Percentiles rank a stretch among this genome's conserved stretches.
Conservation (phyloP, 129 eudicot species). For the Pseudognaphalium luteoalbum region DNA sequence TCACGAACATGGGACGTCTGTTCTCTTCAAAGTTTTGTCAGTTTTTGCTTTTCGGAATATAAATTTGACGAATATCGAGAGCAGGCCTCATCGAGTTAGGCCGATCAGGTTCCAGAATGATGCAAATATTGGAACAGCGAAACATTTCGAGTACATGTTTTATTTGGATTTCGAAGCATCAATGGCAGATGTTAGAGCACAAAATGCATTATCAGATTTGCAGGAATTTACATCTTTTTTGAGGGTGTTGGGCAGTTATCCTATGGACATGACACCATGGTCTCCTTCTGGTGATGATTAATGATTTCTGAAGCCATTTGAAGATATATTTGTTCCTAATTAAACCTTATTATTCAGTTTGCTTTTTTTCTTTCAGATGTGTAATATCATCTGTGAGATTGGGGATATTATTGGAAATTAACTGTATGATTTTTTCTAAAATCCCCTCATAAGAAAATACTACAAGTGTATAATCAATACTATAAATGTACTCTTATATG, state of each 20-base stretch:
- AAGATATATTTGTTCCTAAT: too few relatives aligned
- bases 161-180: conserved; percentile 13
- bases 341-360: too few relatives aligned
- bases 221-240: conserved; percentile 5
- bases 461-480: too few relatives aligned
- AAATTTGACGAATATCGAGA: conserved; percentile 16
- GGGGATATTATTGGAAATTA: too few relatives aligned
- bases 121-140: conserved; percentile 1
- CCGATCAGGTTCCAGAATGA: background rate
- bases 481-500: background rate
- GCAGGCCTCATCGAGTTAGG: conserved; percentile 21
- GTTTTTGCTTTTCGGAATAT: conserved; percentile 23
- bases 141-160: conserved; percentile 18
- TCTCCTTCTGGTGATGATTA: background rate
- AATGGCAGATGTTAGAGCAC: conserved; percentile 4
- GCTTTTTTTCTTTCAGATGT: too few relatives aligned
- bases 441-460: too few relatives aligned
- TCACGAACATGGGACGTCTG: conserved; percentile 15
- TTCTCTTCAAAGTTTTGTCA: conserved; percentile 10
- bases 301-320: too few relatives aligned
- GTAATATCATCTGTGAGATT: too few relatives aligned
- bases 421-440: background rate
- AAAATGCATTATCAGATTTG: background rate
- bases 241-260: conserved; percentile 1
- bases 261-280: conserved; percentile 6